Evolutionary conservation across 805 yeast genomes (phyloP).

Genomic region (Candida nemodendra): DNA sequence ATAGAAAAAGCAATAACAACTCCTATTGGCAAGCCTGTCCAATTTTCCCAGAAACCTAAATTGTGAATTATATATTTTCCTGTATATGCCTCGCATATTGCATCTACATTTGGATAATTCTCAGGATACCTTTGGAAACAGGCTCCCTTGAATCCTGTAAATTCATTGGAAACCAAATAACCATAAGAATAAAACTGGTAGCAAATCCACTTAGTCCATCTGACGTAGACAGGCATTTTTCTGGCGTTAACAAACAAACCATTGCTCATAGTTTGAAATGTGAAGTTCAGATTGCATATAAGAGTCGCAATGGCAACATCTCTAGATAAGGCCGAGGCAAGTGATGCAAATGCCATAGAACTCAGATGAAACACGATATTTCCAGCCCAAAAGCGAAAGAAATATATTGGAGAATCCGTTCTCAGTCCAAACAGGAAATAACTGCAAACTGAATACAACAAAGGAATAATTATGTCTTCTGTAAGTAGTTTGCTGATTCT

Average conservation of each 20-base stretch:
- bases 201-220: slow-evolving; percentile 79
- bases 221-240: slow-evolving; percentile 78
- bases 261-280: slow-evolving; percentile 73
- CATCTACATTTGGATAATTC: slow-evolving; percentile 27
- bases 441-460: slow-evolving; percentile 58
- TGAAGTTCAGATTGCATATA: slow-evolving; percentile 61
- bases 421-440: slow-evolving; percentile 79
- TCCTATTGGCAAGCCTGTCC: slow-evolving; percentile 66
- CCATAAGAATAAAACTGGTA: slow-evolving; percentile 81
- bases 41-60: slow-evolving; percentile 61
- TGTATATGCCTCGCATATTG: slow-evolving; percentile 45
- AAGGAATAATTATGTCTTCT: slow-evolving; percentile 66
- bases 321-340: slow-evolving; percentile 53
- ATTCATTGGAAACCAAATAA: slow-evolving; percentile 62
- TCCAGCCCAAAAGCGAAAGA: slow-evolving; percentile 62
- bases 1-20: slow-evolving; percentile 57
- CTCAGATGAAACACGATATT: slow-evolving; percentile 55
- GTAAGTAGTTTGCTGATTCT: slow-evolving; percentile 61
- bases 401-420: slow-evolving; percentile 42
- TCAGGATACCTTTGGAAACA: slow-evolving; percentile 42
- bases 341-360: slow-evolving; percentile 54
- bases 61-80: slow-evolving; percentile 54
- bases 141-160: slow-evolving; percentile 57
- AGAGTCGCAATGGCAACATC: slow-evolving; percentile 63
- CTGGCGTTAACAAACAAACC: slow-evolving; percentile 77